These are phyloP conservation scores for Ceratobasidium papillatum DNA, from an alignment of 1,284 basidiomycete genomes.

Conservation along the genomic window DNA sequence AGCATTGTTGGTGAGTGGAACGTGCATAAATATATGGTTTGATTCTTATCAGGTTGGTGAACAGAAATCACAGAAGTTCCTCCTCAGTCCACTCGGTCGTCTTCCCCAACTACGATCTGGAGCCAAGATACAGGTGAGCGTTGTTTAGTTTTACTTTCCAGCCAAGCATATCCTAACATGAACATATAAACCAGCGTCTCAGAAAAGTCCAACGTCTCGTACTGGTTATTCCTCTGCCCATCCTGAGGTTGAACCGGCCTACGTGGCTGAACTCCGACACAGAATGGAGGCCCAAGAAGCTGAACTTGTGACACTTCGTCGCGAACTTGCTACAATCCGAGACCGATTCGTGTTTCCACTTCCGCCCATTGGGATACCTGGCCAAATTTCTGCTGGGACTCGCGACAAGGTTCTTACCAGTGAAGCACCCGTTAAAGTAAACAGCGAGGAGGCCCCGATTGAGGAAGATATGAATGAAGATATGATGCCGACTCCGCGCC, in stretches of 20 bases:
- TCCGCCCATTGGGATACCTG: neutral
- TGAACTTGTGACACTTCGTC: conserved; percentile 8
- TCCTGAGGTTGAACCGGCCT: neutral
- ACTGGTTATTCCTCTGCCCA: neutral
- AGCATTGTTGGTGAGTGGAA: conserved; percentile 17
- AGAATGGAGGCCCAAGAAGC: conserved; percentile 23
- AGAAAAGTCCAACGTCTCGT: neutral
- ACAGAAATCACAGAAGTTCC: neutral
- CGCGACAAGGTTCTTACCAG: neutral
- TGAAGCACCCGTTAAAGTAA: neutral
- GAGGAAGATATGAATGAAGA: conserved; percentile 11
- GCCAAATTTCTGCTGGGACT: neutral
- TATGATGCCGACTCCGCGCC: conserved; percentile 31
- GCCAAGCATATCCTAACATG: neutral
- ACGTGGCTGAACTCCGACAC: conserved; percentile 7
- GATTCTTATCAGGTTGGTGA: neutral
- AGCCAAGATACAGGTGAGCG: conserved; percentile 31
- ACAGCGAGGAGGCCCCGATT: neutral
- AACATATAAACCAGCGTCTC: neutral
- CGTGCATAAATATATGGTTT: neutral
- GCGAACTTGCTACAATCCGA: conserved; percentile 8
- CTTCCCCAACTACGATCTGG: conserved; percentile 24
- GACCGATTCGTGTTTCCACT: conserved; percentile 12
- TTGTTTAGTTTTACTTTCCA: neutral
- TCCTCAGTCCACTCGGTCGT: conserved; percentile 3